phyloP scores from a whole-genome alignment of 176 grass and related monocot species.

The Eragrostis curvula region DNA sequence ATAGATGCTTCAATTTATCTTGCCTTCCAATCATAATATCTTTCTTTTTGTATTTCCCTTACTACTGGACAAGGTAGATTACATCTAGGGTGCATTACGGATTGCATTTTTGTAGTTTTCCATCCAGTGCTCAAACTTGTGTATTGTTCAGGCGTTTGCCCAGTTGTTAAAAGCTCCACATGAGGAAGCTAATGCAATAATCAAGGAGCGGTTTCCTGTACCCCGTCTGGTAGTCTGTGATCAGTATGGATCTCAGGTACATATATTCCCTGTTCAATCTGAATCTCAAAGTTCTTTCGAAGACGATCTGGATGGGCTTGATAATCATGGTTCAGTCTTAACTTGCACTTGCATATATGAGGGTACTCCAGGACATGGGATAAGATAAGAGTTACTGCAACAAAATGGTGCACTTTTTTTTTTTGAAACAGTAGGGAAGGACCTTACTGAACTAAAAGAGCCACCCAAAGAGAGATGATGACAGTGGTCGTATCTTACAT shows the following conservation, averaged over 20 bases:
- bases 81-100: slow-evolving; percentile 18
- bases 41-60: slow-evolving; percentile 8
- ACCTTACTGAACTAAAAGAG: not conserved
- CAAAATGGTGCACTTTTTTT: not conserved
- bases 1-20: not conserved
- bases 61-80: not conserved
- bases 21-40: not conserved
- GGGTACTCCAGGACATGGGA: not conserved
- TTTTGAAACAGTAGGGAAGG: not conserved
- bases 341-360: slow-evolving; percentile 21
- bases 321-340: slow-evolving; percentile 23
- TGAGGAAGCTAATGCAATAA: slow-evolving; percentile 79
- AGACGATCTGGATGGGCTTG: not conserved
- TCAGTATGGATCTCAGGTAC: slow-evolving; percentile 92
- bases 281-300: not conserved
- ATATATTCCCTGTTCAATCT: not conserved
- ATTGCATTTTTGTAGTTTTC: slow-evolving; percentile 11
- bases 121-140: slow-evolving; percentile 21
- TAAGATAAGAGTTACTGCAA: not conserved
- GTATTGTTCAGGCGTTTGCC: slow-evolving; percentile 67
- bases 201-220: slow-evolving; percentile 85
- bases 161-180: slow-evolving; percentile 80
- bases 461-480: not conserved
- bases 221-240: slow-evolving; percentile 91
- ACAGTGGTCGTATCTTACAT: not conserved